These are phyloP conservation scores for Jacaranda copaia DNA, from an alignment of 257 asterid species.

Conservation along the genomic window DNA sequence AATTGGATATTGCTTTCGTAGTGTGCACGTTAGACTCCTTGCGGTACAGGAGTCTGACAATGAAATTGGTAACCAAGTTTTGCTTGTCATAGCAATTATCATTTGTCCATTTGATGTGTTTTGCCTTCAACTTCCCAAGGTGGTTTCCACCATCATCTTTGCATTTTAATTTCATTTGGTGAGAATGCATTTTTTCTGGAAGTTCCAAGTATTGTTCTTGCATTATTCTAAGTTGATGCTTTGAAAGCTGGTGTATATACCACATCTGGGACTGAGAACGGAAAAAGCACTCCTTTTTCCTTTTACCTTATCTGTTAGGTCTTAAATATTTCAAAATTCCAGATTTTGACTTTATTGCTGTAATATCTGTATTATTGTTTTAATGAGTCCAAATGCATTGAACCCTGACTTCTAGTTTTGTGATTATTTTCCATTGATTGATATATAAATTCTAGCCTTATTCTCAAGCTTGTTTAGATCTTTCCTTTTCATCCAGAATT, in stretches of 20 bases:
- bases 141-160: not conserved
- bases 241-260: too few relatives aligned
- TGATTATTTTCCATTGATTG: not conserved
- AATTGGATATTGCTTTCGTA: too few relatives aligned
- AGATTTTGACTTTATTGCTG: not conserved
- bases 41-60: not conserved
- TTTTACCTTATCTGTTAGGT: too few relatives aligned
- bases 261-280: not conserved
- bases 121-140: not conserved
- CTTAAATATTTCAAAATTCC: not conserved
- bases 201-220: not conserved
- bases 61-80: not conserved
- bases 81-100: not conserved
- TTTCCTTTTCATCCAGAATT: constrained; percentile 4
- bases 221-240: not conserved
- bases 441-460: not conserved
- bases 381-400: not conserved
- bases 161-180: not conserved
- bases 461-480: not conserved
- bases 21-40: too few relatives aligned
- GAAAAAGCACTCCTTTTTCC: too few relatives aligned
- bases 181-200: not conserved
- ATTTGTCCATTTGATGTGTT: not conserved
- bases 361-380: not conserved
- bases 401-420: not conserved